A percentile compares a stretch with the other conserved stretches of the same genome.
These are phyloP conservation scores for Chalara sp. DNA, from an alignment of 2,329 filamentous ascomycete species.

Conservation along the genomic window DNA sequence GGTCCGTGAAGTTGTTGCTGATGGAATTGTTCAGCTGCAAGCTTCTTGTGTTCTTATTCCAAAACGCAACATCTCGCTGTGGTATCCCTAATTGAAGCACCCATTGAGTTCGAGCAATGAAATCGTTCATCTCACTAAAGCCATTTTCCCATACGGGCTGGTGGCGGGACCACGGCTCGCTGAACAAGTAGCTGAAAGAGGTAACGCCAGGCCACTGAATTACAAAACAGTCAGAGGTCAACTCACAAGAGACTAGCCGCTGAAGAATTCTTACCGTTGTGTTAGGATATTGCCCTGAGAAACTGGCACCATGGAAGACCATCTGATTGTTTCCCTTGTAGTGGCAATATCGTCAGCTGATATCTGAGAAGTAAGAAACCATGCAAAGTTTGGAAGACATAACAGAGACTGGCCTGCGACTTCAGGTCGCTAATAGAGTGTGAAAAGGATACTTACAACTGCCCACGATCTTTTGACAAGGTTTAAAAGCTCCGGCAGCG, in stretches of 20 bases:
- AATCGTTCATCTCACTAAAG: constrained; percentile 31
- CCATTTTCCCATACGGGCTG: constrained; percentile 34
- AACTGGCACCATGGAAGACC: background rate
- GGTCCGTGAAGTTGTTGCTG: constrained; percentile 25
- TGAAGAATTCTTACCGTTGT: no score
- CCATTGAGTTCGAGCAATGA: constrained; percentile 30
- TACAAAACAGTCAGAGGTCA: no score
- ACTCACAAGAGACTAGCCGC: no score
- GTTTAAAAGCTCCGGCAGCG: constrained; percentile 25
- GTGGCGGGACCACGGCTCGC: constrained; percentile 32
- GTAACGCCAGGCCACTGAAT: constrained; percentile 37
- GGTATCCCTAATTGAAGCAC: constrained; percentile 33
- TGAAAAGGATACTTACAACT: constrained; percentile 35
- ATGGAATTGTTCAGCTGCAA: no score
- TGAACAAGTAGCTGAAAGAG: constrained; percentile 35
- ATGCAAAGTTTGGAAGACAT: constrained; percentile 37
- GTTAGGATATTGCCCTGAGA: no score
- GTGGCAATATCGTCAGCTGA: background rate
- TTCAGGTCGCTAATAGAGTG: constrained; percentile 33
- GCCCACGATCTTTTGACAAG: constrained; percentile 32
- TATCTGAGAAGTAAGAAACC: background rate
- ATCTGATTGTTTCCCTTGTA: background rate
- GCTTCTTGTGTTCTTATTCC: constrained; percentile 16
- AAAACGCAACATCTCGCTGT: constrained; percentile 36
- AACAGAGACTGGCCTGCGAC: constrained; percentile 28